These are phyloP conservation scores for Spergularia marina DNA, from an alignment of 148 eudicot species.

Conservation along the genomic window DNA sequence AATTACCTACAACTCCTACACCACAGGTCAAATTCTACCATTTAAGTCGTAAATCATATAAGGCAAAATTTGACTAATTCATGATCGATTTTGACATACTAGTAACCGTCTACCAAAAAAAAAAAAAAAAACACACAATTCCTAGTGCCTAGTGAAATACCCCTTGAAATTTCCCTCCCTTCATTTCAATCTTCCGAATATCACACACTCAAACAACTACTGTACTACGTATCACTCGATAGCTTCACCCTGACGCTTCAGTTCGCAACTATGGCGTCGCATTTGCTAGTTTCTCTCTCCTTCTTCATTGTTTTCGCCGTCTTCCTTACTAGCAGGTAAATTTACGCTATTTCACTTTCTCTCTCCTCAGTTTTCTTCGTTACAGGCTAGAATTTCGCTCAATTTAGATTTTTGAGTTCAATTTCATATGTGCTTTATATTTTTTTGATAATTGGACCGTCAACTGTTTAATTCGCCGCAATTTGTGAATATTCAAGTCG, in stretches of 20 bases:
- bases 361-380: background rate
- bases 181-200: background rate
- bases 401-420: background rate
- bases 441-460: background rate
- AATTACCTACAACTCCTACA: too few relatives aligned
- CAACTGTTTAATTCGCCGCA: background rate
- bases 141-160: too few relatives aligned
- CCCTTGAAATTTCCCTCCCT: slow-evolving; percentile 1
- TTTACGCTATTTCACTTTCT: background rate
- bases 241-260: background rate
- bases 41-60: too few relatives aligned
- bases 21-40: too few relatives aligned
- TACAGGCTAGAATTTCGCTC: background rate
- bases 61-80: too few relatives aligned
- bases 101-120: too few relatives aligned
- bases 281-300: slow-evolving; percentile 11
- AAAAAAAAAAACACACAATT: too few relatives aligned
- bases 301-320: slow-evolving; percentile 10
- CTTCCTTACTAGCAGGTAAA: slow-evolving; percentile 21
- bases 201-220: too few relatives aligned
- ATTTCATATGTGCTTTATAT: background rate
- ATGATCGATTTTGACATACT: too few relatives aligned
- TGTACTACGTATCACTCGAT: background rate
- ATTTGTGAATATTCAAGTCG: background rate
- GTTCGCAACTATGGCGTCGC: slow-evolving; percentile 18